Percentiles rank a stretch among this genome's conserved stretches.
These are phyloP conservation scores for Monosporascus sp. DNA, from an alignment of 2,329 filamentous ascomycete genomes.

Conservation along the genomic window DNA sequence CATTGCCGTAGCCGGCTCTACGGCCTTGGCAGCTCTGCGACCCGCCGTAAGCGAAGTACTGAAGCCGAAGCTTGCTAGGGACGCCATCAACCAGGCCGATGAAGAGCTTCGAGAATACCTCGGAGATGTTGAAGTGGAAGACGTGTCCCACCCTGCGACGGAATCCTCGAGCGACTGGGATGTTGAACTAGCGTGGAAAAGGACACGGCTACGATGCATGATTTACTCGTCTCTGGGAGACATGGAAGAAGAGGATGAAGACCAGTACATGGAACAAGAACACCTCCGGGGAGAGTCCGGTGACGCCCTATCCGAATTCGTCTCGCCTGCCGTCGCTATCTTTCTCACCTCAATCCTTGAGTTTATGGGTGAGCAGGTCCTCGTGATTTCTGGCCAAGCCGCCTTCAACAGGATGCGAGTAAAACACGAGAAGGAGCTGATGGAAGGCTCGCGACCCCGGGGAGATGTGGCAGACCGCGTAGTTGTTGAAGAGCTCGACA, in stretches of 20 bases:
- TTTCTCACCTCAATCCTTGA: constrained; percentile 94
- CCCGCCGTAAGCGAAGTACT: constrained; percentile 82
- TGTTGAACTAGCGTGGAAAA: constrained; percentile 89
- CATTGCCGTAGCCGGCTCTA: constrained; percentile 73
- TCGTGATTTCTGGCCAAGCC: constrained; percentile 82
- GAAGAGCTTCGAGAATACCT: constrained; percentile 86
- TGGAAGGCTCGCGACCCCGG: constrained; percentile 40
- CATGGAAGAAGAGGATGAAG: constrained; percentile 96
- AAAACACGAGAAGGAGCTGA: constrained; percentile 55
- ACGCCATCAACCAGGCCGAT: constrained; percentile 76
- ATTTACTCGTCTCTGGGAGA: constrained; percentile 95
- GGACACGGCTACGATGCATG: constrained; percentile 90
- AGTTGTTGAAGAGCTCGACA: constrained; percentile 83
- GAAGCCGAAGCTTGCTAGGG: constrained; percentile 81
- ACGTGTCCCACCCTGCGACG: constrained; percentile 49
- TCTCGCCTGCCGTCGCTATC: constrained; percentile 89
- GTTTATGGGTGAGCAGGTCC: constrained; percentile 84
- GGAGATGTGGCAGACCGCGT: constrained; percentile 57
- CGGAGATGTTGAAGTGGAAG: constrained; percentile 71
- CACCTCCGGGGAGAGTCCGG: constrained; percentile 55
- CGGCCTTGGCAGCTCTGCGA: constrained; percentile 66
- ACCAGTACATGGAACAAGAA: constrained; percentile 78
- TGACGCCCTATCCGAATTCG: constrained; percentile 58
- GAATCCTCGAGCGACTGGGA: constrained; percentile 65
- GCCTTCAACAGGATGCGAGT: constrained; percentile 63